These are phyloP conservation scores for Camellia oleifera DNA, from an alignment of 179 eudicot species.

Conservation along the genomic window DNA sequence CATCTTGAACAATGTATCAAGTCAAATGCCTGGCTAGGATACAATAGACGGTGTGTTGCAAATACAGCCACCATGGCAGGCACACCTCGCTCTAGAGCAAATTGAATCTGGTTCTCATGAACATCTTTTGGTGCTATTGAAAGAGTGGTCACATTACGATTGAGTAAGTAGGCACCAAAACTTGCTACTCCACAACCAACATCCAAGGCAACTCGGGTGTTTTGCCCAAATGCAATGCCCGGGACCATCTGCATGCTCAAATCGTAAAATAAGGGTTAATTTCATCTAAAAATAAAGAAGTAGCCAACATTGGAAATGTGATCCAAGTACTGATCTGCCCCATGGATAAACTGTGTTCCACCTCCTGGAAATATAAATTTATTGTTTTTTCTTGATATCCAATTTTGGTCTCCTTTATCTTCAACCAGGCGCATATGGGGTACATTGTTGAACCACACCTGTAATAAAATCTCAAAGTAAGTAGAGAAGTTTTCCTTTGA, in stretches of 20 bases:
- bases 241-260: conserved; percentile 55
- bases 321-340: conserved; percentile 59
- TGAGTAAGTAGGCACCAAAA: conserved; percentile 63
- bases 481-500: neutral
- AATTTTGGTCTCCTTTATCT: conserved; percentile 54
- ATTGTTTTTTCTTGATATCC: conserved; percentile 45
- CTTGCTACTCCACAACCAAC: conserved; percentile 65
- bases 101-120: conserved; percentile 53
- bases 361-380: conserved; percentile 56
- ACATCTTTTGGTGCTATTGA: conserved; percentile 61
- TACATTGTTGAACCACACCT: conserved; percentile 66
- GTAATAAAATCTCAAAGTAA: conserved; percentile 15
- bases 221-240: conserved; percentile 57
- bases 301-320: conserved; percentile 52
- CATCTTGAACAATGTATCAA: conserved; percentile 69
- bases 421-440: conserved; percentile 52
- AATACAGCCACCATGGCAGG: conserved; percentile 68
- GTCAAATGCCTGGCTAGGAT: conserved; percentile 75
- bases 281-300: conserved; percentile 8
- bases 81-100: conserved; percentile 67
- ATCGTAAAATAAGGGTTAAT: conserved; percentile 11
- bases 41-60: conserved; percentile 46
- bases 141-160: conserved; percentile 56
- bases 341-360: conserved; percentile 53
- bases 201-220: conserved; percentile 54